A percentile compares a stretch with the other conserved stretches of the same genome.
These are phyloP conservation scores for Scheffersomyces stipitis DNA, from an alignment of 805 yeast genomes.

Conservation along the genomic window DNA sequence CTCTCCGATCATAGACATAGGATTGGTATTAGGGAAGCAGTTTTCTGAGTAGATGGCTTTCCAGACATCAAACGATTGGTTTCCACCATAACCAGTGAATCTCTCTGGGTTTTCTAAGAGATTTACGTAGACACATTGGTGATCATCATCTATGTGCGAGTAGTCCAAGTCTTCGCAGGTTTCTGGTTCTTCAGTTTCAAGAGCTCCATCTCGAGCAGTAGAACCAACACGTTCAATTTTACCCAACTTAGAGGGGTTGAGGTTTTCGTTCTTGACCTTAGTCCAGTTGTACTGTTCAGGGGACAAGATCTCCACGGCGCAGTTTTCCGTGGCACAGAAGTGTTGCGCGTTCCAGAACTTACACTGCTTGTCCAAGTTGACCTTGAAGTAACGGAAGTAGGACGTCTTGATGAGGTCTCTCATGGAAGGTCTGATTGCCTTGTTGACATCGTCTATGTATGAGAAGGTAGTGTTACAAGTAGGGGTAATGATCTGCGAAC, in stretches of 20 bases:
- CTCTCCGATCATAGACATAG: conserved; percentile 33
- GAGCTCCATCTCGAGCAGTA: conserved; percentile 24
- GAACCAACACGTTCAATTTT: conserved; percentile 24
- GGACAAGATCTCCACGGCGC: conserved; percentile 76
- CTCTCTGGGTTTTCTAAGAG: conserved; percentile 89
- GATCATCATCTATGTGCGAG: conserved; percentile 65
- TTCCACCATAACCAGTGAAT: conserved; percentile 94
- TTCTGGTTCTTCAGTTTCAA: conserved; percentile 13
- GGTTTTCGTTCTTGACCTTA: conserved; percentile 53
- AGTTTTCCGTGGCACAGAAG: conserved; percentile 80
- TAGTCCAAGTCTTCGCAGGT: conserved; percentile 56
- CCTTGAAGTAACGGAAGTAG: conserved; percentile 83
- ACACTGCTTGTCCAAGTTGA: conserved; percentile 80
- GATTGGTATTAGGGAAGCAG: conserved; percentile 64
- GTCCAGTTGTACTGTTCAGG: conserved; percentile 70
- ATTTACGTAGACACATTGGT: conserved; percentile 80
- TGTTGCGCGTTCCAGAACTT: conserved; percentile 85
- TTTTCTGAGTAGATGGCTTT: conserved; percentile 87
- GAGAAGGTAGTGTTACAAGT: conserved; percentile 47
- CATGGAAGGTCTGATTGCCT: conserved; percentile 47
- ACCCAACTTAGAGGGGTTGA: conserved; percentile 75
- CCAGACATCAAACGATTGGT: conserved; percentile 92
- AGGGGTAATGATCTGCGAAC: conserved; percentile 45
- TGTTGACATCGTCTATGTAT: conserved; percentile 40
- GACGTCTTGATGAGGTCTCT: conserved; percentile 63